Conservation (phyloP, 2,329 filamentous ascomycete genomes). For the Boeremia exigua region DNA sequence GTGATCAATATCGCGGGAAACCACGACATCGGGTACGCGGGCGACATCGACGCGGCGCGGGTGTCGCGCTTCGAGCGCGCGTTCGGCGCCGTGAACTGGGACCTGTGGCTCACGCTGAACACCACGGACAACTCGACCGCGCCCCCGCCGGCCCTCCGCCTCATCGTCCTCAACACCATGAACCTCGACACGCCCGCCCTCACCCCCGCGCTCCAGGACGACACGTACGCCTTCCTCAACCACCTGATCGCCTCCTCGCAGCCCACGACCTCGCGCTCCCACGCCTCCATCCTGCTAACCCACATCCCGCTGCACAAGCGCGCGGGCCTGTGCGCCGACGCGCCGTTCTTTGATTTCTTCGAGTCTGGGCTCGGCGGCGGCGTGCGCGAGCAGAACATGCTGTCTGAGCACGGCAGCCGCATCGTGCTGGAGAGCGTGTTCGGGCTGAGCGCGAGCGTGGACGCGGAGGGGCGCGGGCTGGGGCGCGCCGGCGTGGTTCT, state of each 20-base stretch:
- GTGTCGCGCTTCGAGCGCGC: conserved; percentile 80
- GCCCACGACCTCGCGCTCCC: conserved; percentile 66
- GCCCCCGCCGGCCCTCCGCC: conserved; percentile 70
- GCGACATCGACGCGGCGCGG: conserved; percentile 79
- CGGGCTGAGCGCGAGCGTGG: conserved; percentile 70
- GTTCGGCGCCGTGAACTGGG: conserved; percentile 92
- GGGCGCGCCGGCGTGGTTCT: conserved; percentile 80
- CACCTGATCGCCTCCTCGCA: conserved; percentile 66
- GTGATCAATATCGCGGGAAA: conserved; percentile 93
- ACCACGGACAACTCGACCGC: background rate
- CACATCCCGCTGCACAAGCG: conserved; percentile 91
- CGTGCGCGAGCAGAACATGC: conserved; percentile 88
- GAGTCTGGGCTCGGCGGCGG: conserved; percentile 66
- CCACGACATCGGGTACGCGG: conserved; percentile 95
- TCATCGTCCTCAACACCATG: conserved; percentile 90
- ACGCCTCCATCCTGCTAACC: conserved; percentile 85
- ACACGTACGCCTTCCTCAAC: conserved; percentile 80
- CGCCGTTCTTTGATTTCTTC: conserved; percentile 83
- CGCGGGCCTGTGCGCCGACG: conserved; percentile 81
- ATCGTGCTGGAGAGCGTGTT: conserved; percentile 84
- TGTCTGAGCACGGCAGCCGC: conserved; percentile 72
- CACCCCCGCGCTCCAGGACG: conserved; percentile 69
- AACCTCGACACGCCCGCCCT: conserved; percentile 86
- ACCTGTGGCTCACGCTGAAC: conserved; percentile 68
- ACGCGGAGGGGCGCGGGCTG: conserved; percentile 65